Evolutionary conservation across 129 eudicot species (phyloP), one percentile per base, ranked within the genome.

Genomic region (Flaveria robusta): DNA sequence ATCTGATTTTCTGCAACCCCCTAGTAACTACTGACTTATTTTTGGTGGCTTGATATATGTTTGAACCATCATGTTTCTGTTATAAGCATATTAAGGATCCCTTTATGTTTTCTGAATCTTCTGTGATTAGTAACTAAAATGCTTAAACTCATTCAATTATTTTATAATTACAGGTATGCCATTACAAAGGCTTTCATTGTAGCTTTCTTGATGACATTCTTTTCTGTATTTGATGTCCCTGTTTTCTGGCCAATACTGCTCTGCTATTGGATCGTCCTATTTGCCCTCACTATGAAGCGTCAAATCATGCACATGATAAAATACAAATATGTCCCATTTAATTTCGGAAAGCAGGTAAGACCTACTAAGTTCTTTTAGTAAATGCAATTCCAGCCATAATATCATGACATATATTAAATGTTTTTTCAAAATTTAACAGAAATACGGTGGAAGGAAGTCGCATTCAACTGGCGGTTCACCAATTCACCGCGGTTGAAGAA

Each of bases 211-310:
- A 68, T 88, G 87, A 85, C 92, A 9, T 88, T 85, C 86, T 85
- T 88, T 74, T 88, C 92, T 23, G 74, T 88, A 51, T 83, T 85
- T 79, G 92, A 88, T 55, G 92, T 88, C 34, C 92, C 92, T 75
- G 89, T 88, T 71, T 88, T 83, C 84, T 88, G 92, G 89, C 89
- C 92, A n/a, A 88, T 88, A 70, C 82, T 88, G 8, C 85, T 85
- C n/a, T 80, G 84, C 82, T 88, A 88, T 45, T 88, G 92, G 92
- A 50, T 85, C 15, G 88, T 88, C 65, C 81, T 88, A 7, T 81
- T 88, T 74, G 81, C 81, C 29, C 87, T 88, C 79, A 88, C 89
- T 16, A 85, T 82, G 88, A 85, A 83, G 84, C 92, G 92, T 31
- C 92, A 88, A 78, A 85, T 88, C 67, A 86, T 81, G 83, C 92